A percentile compares a stretch with the other conserved stretches of the same genome.
phyloP scores from a whole-genome alignment of 176 grass and related monocot species.

The Oryza punctata region DNA sequence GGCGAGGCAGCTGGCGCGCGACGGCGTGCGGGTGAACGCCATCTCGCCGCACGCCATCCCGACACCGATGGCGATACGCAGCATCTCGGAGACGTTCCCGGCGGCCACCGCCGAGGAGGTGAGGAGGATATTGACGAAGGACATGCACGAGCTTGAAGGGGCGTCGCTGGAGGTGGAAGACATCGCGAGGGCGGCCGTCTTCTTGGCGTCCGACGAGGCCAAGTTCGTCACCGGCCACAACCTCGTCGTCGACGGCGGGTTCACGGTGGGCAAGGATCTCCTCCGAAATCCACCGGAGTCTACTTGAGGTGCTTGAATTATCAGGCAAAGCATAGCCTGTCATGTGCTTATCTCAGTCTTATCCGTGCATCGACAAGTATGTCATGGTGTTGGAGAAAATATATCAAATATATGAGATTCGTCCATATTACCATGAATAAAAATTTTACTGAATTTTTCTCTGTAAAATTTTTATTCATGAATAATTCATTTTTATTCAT shows the following conservation, averaged over 20 bases:
- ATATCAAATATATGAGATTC: too few species aligned
- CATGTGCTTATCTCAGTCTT: not conserved
- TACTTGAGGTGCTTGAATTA: not conserved
- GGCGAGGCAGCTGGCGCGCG: too few species aligned
- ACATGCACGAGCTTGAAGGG: constrained; percentile 46
- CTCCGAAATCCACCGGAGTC: not conserved
- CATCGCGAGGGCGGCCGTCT: constrained; percentile 51
- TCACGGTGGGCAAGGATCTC: constrained; percentile 34
- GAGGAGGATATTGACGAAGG: constrained; percentile 4
- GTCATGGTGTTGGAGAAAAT: not conserved
- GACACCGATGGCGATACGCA: constrained; percentile 32
- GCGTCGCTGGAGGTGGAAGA: constrained; percentile 45
- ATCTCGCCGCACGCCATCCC: constrained; percentile 57
- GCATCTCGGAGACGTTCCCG: not conserved
- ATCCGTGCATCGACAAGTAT: too few species aligned
- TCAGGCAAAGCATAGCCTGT: not conserved
- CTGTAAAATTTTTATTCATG: too few species aligned
- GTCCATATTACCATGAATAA: too few species aligned
- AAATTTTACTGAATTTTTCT: too few species aligned
- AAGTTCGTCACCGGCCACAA: constrained; percentile 67
- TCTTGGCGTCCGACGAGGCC: constrained; percentile 65
- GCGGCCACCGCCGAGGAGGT: constrained; percentile 1
- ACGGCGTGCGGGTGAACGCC: constrained; percentile 42
- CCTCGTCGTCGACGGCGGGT: constrained; percentile 66
- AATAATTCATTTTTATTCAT: too few species aligned